Evolutionary conservation across 2,329 filamentous ascomycete genomes (phyloP).

Genomic region (Epichloe hybrida): DNA sequence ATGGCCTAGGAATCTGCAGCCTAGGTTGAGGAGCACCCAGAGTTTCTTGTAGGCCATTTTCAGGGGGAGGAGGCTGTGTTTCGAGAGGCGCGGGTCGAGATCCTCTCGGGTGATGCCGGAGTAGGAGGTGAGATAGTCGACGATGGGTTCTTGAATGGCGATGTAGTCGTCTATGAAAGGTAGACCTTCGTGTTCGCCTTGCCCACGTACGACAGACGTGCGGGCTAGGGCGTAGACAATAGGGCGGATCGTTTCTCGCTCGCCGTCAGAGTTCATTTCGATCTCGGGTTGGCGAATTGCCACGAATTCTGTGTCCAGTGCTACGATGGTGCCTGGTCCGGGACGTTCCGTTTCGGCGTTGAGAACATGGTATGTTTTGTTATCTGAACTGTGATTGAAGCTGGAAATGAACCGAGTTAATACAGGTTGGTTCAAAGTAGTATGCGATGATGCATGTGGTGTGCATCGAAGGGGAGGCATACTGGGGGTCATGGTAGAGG

Average conservation of each 20-base stretch:
- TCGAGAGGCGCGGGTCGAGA: constrained; percentile 63
- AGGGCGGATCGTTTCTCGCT: constrained; percentile 80
- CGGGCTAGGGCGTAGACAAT: constrained; percentile 85
- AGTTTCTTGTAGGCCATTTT: constrained; percentile 97
- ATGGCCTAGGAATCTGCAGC: constrained; percentile 87
- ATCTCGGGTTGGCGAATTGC: constrained; percentile 86
- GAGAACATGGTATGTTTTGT: constrained; percentile 47
- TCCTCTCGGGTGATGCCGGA: constrained; percentile 83
- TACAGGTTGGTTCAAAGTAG: too few relatives aligned
- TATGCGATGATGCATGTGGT: constrained; percentile 6
- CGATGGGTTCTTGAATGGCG: constrained; percentile 74
- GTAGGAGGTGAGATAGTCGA: constrained; percentile 90
- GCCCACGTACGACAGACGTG: constrained; percentile 76
- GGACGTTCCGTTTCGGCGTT: constrained; percentile 49
- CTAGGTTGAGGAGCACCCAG: constrained; percentile 89
- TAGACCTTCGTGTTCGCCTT: constrained; percentile 61
- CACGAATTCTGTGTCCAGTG: constrained; percentile 93
- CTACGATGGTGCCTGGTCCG: constrained; percentile 60
- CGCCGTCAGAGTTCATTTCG: constrained; percentile 88
- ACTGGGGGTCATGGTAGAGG: constrained; percentile 59
- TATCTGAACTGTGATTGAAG: constrained; percentile 15
- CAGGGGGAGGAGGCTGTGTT: constrained; percentile 69
- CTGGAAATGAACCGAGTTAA: constrained; percentile 17
- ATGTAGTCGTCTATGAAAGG: constrained; percentile 99
- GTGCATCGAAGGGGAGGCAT: constrained; percentile 12